Evolutionary conservation across 331 rosid genomes (phyloP).

Genomic region (Ulmus americana): DNA sequence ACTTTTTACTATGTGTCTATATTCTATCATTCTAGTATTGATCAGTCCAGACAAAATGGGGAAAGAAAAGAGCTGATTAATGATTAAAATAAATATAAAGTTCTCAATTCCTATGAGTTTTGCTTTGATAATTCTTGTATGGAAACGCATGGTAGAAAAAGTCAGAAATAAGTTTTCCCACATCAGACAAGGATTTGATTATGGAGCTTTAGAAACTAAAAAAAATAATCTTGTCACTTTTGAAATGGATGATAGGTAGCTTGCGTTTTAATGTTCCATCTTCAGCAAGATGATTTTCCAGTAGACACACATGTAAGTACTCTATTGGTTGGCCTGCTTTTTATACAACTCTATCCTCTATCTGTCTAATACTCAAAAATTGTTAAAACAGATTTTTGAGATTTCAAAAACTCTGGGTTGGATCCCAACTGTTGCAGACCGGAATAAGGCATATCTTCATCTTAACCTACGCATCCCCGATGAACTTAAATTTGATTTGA

Average conservation of each 20-base stretch:
- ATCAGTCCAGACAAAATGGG: no score
- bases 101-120: no score
- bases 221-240: background rate
- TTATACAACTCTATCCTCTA: background rate
- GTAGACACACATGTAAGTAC: conserved; percentile 87
- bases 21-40: no score
- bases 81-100: no score
- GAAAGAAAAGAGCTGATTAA: no score
- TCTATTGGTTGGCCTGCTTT: conserved; percentile 15
- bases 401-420: conserved; percentile 71
- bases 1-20: no score
- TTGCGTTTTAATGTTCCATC: conserved; percentile 89
- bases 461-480: conserved; percentile 76
- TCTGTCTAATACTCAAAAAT: conserved; percentile 4
- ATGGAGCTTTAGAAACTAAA: background rate
- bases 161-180: background rate
- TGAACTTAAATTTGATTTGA: conserved; percentile 76
- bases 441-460: conserved; percentile 77
- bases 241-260: conserved; percentile 53
- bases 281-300: conserved; percentile 85
- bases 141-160: no score
- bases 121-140: no score
- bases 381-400: conserved; percentile 60
- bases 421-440: conserved; percentile 71
- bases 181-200: background rate